Evolutionary conservation across 345 rosid genomes (phyloP), one percentile per base, ranked within the genome.

Genomic region (Moricandia arvensis): DNA sequence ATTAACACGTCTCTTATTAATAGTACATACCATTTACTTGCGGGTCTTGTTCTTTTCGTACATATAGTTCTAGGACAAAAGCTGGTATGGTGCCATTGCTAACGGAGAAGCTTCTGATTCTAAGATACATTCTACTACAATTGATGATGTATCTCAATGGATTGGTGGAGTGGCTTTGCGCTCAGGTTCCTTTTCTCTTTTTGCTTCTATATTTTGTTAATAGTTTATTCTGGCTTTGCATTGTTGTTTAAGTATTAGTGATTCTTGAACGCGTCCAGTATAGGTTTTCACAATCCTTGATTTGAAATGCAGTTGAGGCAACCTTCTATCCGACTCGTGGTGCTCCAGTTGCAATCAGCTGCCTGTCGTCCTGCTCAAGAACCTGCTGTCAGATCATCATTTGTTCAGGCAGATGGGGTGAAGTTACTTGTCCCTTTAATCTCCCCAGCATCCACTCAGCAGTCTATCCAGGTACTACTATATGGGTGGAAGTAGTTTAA

Each of bases 381-480:
- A 75, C 92, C 96, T 80, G 75, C 86, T 59, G 93, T 91, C 77
- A 89, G 98, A 81, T 94, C 93, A 21, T 90, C 90, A 11, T 94
- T 94, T 82, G 97, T 91, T 79, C 86, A 83, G 71, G 90, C 84
- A 65, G 97, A 94, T 79, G 99, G 99, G 16, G 91, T 94, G 85
- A 92, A 94, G 85, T 82, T 94, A 80, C 84, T 94, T 66, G 82
- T 87, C 79, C 97, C 97, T 66, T 81, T 87, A 54, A 94, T 94
- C 80, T 86, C 88, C 75, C 99, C 99, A 43, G 99, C 96, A 76
- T 88, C 99, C 38, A 94, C 96, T 45, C 99, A 92, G 83, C 99
- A 94, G 77, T 94, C 99, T 43, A 89, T 89, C 55, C 99, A 94
- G 99, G 99, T 92, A 72, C 31, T 24, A 8, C 54, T 37, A 47